Conservation (phyloP, 495 filamentous ascomycete species). For the Neurospora pannonica region DNA sequence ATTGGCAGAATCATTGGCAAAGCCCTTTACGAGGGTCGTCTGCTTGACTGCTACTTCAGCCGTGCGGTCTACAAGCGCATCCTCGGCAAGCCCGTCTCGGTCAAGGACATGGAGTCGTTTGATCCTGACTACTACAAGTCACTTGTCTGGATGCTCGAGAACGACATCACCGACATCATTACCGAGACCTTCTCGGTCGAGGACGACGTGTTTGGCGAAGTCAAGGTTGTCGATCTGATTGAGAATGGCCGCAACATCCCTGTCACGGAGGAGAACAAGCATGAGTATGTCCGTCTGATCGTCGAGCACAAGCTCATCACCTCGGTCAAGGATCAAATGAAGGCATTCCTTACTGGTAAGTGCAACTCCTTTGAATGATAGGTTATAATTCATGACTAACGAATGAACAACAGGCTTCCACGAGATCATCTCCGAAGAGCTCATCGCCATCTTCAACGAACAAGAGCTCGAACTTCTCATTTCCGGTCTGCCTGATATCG, state of each 20-base stretch:
- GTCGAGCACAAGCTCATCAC: constrained; percentile 89
- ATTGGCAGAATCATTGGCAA: constrained; percentile 98
- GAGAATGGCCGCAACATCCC: constrained; percentile 81
- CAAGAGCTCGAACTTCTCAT: constrained; percentile 96
- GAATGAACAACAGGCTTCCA: constrained; percentile 62
- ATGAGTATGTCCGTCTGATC: constrained; percentile 86
- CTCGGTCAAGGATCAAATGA: constrained; percentile 87
- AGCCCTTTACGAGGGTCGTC: constrained; percentile 90
- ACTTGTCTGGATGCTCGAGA: constrained; percentile 96
- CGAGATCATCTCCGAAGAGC: constrained; percentile 89
- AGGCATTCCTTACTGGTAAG: constrained; percentile 86
- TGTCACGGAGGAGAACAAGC: constrained; percentile 97
- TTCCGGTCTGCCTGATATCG: constrained; percentile 93
- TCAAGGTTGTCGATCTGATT: constrained; percentile 76
- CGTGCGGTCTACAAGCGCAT: constrained; percentile 97
- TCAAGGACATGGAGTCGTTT: constrained; percentile 99
- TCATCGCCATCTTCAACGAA: constrained; percentile 97
- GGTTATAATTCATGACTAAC: constrained; percentile 11
- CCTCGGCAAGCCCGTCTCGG: constrained; percentile 83
- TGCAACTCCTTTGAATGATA: background rate
- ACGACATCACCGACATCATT: constrained; percentile 98
- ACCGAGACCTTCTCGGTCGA: constrained; percentile 95
- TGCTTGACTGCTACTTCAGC: constrained; percentile 98
- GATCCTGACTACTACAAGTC: constrained; percentile 99
- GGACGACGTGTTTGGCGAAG: constrained; percentile 85